Base-by-base conservation (phyloP, 371 early-diverging fungal species). In the Mucor plumbeus region DNA sequence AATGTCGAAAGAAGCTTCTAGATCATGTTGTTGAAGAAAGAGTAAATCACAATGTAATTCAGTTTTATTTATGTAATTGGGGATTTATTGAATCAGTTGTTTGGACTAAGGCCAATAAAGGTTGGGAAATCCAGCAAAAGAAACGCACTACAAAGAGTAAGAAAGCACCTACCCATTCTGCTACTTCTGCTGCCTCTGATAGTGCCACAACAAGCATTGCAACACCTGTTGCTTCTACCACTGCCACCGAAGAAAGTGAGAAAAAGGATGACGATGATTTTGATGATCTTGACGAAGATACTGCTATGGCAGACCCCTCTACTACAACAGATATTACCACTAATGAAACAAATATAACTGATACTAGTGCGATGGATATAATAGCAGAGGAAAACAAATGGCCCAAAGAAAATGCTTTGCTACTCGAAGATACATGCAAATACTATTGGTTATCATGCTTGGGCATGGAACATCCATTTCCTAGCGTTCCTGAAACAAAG, bases 11-110 rank as follows among this genome's bases (percentile, higher is more conserved):
- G 31, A 71, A 70, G 21, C 36, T 80, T 0, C 57, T 64, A 14
- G 65, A 77, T 59, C 31, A 61, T 35, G n/a, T 73, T 0, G 17
- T 43, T 15, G 50, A 55, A 41, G 73, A 68, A 40, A 36, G 48
- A 10, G 36, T 43, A 1, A 61, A 31, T 38, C 34, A 33, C 2
- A 72, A 47, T 8, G 65, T 64, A 0, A 33, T 39, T 19, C 57
- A 76, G 58, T 81, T 76, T 41, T 76, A 78, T 21, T 26, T 78
- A 9, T 72, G 63, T 13, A 60, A 63, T 36, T 72, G 73, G 73
- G 73, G 73, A 0, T 72, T 69, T 48, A 55, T 65, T 14, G 69
- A 69, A 35, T 72, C 73, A 0, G 66, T 69, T 33, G 7, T 69
- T 15, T 72, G 73, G 73, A 48, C 44, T 8, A 72, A 69, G 34